Base-by-base conservation (phyloP, 495 filamentous ascomycete genomes). In the Neurospora africana region DNA sequence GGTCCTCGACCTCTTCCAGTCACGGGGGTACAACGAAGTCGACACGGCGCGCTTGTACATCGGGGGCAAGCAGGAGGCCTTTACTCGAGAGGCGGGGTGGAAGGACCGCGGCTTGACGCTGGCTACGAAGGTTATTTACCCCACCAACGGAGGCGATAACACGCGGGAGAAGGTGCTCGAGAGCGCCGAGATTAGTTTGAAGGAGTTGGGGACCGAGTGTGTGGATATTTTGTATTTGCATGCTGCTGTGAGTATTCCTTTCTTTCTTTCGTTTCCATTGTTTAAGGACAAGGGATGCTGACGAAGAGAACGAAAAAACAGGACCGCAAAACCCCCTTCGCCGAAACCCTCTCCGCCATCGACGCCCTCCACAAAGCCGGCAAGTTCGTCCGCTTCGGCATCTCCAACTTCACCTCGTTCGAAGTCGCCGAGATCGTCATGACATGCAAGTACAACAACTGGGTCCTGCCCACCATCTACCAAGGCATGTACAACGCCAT, bases 211-310 rank as follows among this genome's bases (percentile, higher is more conserved):
- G 10, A 90, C 92, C 2, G 88, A 96, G 67, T 84, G 83, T 68
- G 91, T 97, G 0, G 95, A 98, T 76, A 92, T 97, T 68, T 91
- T 92, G 81, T 97, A 97, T 74, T 85, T 97, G 10, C 94, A 97
- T 80, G 93, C 93, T 5, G 86, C 94, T 5, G 76, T 79, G 35
- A 37, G 76, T 72, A 33, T 15, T 13, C 21, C 30, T 13, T 13
- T 11, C 40, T 8, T n/a, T 0, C 36, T 9, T 36, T 36, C n/a
- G n/a, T 33, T 33, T 33, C 33, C 5, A 2, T 33, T 33, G 2
- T 33, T 33, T 33, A 2, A 33, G 4, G 5, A 5, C 4, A 5
- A 36, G 0, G 35, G 35, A 5, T 4, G 5, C 35, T 36, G 35
- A 36, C 35, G 5, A 6, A 36, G 4, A 0, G 5, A 5, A 5